These are phyloP conservation scores for Anastatica hierochuntica DNA, from an alignment of 345 rosid genomes.

Conservation along the genomic window DNA sequence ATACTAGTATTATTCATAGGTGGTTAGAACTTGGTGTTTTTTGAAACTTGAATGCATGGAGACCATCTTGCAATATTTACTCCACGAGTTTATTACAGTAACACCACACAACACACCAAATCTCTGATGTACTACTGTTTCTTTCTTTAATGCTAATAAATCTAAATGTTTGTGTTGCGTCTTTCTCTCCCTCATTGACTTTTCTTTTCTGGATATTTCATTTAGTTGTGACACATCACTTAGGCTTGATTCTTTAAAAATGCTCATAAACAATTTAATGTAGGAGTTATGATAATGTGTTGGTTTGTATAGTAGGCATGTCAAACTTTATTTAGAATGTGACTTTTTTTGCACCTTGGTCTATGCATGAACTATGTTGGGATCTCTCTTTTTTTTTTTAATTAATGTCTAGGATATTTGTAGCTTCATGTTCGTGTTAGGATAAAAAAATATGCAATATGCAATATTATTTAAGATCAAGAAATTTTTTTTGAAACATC, in stretches of 20 bases:
- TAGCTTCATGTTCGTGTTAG: background rate
- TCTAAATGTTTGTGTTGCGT: background rate
- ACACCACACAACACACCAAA: too few species aligned
- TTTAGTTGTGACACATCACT: too few species aligned
- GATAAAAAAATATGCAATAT: conserved; percentile 2
- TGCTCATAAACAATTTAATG: conserved; percentile 9
- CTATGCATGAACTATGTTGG: too few species aligned
- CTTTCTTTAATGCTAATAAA: conserved; percentile 13
- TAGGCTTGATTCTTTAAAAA: too few species aligned
- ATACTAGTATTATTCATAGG: conserved; percentile 15
- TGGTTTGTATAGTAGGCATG: conserved; percentile 12
- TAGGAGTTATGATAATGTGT: conserved; percentile 12
- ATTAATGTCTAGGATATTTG: background rate
- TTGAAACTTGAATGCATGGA: conserved; percentile 22
- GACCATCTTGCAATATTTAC: conserved; percentile 26
- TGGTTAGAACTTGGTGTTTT: conserved; percentile 18
- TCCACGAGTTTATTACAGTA: conserved; percentile 19
- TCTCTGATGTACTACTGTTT: too few species aligned
- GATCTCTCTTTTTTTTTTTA: background rate
- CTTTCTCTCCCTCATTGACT: conserved; percentile 7
- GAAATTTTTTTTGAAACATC: conserved; percentile 11
- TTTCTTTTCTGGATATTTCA: conserved; percentile 7
- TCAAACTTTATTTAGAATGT: conserved; percentile 8
- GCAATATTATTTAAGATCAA: conserved; percentile 4
- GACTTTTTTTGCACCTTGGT: conserved; percentile 13